These are phyloP conservation scores for Yamadazyma songkhlaensis DNA, from an alignment of 1,139 yeast genomes.

Conservation along the genomic window DNA sequence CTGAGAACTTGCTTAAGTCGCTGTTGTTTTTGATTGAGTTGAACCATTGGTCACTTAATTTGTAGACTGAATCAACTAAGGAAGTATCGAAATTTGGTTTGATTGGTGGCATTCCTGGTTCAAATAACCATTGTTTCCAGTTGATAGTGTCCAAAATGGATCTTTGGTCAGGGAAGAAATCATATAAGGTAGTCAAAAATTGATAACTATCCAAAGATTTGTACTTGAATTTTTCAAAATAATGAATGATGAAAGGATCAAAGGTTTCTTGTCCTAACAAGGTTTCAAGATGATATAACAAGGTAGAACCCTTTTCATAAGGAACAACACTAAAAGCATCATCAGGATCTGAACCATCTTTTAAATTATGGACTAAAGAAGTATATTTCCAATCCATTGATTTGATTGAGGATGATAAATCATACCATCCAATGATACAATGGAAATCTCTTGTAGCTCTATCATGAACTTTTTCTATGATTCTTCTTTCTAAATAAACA, in stretches of 20 bases:
- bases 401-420: slow-evolving; percentile 61
- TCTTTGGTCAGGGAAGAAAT: slow-evolving; percentile 49
- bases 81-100: slow-evolving; percentile 77
- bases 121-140: slow-evolving; percentile 81
- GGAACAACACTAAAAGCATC: slow-evolving; percentile 88
- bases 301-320: slow-evolving; percentile 85
- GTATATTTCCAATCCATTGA: slow-evolving; percentile 63
- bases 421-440: slow-evolving; percentile 88
- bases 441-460: slow-evolving; percentile 74
- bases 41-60: slow-evolving; percentile 66
- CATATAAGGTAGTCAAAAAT: slow-evolving; percentile 74
- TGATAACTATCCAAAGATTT: slow-evolving; percentile 77
- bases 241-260: slow-evolving; percentile 77
- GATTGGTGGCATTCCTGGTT: slow-evolving; percentile 81
- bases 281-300: slow-evolving; percentile 67
- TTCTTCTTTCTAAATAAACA: slow-evolving; percentile 84
- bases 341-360: slow-evolving; percentile 74
- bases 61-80: slow-evolving; percentile 69
- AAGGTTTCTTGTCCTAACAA: slow-evolving; percentile 56
- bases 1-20: slow-evolving; percentile 16
- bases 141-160: slow-evolving; percentile 62
- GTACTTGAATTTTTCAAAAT: slow-evolving; percentile 68
- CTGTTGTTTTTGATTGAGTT: slow-evolving; percentile 20
- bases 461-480: slow-evolving; percentile 73
- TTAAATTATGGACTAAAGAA: slow-evolving; percentile 65